Base-by-base conservation (phyloP, 2,329 filamentous ascomycete species). In the Scolecobasidium constrictum region DNA sequence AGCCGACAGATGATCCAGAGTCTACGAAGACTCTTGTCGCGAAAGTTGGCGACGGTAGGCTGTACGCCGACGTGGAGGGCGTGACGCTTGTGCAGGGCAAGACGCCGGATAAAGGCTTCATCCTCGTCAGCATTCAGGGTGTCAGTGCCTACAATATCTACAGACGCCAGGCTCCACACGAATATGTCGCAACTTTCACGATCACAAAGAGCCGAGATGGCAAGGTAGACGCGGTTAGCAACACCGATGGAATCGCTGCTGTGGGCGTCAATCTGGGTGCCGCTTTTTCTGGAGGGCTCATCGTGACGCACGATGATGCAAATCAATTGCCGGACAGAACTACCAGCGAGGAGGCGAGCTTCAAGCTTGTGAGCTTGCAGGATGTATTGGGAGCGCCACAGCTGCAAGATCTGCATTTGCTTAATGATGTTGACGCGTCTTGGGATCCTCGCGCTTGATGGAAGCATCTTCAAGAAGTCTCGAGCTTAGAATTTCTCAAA, bases 51-150 rank as follows among this genome's bases (percentile, higher is more conserved):
- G 67, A 71, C 12, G 67, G 68, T 4, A 58, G 56, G 1, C 62
- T 73, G n/a, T 61, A 64, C 38, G 69, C 69, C 2, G 71, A 75
- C 16, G 67, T 73, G n/a, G 72, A 75, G 46, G 72, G 72, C 7
- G 63, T 75, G 9, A 69, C 71, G 0, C 56, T 75, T 0, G 61
- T 74, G 0, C 59, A 65, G n/a, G 70, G 70, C 3, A 53, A 60
- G 36, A 63, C 57, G 0, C 57, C 63, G 0, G 53, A 65, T 2
- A 51, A 65, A 15, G 71, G 71, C 1, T 74, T 69, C 53, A 62
- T 75, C 18, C 54, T 75, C 13, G 68, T 72, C 4, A 73, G 68
- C 2, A 68, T 63, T 45, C 70, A 75, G 48, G 71, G 71, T 3
- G 68, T 73, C 22, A 73, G 68, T 44, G 64, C 68, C 1, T 74